Conservation (phyloP, 2,329 filamentous ascomycete species). For the Penicillium decumbens region DNA sequence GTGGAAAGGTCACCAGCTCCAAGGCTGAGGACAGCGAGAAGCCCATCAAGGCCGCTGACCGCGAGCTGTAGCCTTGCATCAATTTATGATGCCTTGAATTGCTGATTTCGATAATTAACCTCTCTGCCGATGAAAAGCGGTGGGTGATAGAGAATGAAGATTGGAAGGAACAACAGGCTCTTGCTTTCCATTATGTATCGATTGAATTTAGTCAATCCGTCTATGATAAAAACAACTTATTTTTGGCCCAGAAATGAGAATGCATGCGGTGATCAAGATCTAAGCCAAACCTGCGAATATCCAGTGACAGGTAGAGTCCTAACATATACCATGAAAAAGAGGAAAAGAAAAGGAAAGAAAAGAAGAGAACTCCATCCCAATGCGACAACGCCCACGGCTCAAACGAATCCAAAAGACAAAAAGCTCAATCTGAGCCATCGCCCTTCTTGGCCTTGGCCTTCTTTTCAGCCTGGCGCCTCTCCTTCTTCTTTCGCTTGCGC, state of each 20-base stretch:
- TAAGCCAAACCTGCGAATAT: slow-evolving; percentile 4
- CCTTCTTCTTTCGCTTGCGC: slow-evolving; percentile 54
- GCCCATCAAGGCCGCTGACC: slow-evolving; percentile 66
- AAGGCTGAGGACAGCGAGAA: slow-evolving; percentile 54
- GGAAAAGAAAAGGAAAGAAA: not conserved
- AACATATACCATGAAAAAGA: slow-evolving; percentile 7
- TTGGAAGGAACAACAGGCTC: not conserved
- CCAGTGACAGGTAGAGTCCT: not conserved
- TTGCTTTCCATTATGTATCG: slow-evolving; percentile 8
- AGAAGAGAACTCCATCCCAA: slow-evolving; percentile 23
- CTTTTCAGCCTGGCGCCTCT: slow-evolving; percentile 45
- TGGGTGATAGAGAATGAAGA: not conserved
- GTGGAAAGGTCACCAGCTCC: slow-evolving; percentile 46
- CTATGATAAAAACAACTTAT: slow-evolving; percentile 16
- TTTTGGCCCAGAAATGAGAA: slow-evolving; percentile 13
- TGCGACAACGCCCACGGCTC: slow-evolving; percentile 24
- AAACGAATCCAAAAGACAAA: slow-evolving; percentile 11
- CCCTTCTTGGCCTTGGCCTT: slow-evolving; percentile 36
- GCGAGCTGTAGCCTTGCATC: slow-evolving; percentile 60
- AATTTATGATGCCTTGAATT: not conserved
- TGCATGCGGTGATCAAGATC: slow-evolving; percentile 9
- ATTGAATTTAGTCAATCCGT: slow-evolving; percentile 5
- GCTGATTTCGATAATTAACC: not conserved
- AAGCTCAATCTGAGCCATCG: slow-evolving; percentile 22
- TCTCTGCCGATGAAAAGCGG: not conserved